Base-by-base conservation (phyloP, 2,329 filamentous ascomycete genomes). In the Tolypocladium sp. region DNA sequence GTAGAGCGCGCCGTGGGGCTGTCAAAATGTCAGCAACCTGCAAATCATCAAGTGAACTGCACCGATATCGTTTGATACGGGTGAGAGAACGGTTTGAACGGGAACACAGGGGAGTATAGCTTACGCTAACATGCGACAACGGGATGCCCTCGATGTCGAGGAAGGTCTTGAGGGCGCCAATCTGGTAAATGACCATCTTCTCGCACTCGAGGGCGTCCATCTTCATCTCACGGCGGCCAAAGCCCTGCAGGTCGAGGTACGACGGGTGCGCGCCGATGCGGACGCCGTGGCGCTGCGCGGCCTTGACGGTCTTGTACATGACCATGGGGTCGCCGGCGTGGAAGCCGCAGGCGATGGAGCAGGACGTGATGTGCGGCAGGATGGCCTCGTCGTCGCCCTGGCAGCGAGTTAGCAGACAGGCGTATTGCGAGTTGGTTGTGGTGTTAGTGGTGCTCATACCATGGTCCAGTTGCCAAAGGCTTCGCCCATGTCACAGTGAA, bases 181-280 rank as follows among this genome's bases (percentile, higher is more conserved):
- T 79, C 66, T 88, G 85, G 69, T 88, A 88, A 38, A 84, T 70
- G 0, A 82, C 76, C 62, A 82, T 79, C 9, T 82, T 81, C 1
- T 80, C 82, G 61, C 83, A 73, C 63, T 86, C 83, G 22, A 81
- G 80, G 1, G 81, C 76, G 1, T 76, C 72, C 64, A 88, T 76
- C 52, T 82, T 80, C 69, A 88, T 87, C 62, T 83, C 79, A 22
- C 85, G 77, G 2, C 85, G 75, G 2, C 85, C 85, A 64, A 88
- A 88, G 10, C 85, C 85, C 70, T 84, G 78, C 27, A 86, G 76
- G 67, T 88, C 85, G n/a, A 82, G 84, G 0, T 87, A 74, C 1
- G 84, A 84, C 0, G 85, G 85, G 64, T 89, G 85, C 0, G 86
- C 86, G 9, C 85, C 85, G 7, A 82, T 73, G 56, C 75, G 76